Base-by-base conservation (phyloP, 2,329 filamentous ascomycete species). In the Magnaporthiopsis poae region DNA sequence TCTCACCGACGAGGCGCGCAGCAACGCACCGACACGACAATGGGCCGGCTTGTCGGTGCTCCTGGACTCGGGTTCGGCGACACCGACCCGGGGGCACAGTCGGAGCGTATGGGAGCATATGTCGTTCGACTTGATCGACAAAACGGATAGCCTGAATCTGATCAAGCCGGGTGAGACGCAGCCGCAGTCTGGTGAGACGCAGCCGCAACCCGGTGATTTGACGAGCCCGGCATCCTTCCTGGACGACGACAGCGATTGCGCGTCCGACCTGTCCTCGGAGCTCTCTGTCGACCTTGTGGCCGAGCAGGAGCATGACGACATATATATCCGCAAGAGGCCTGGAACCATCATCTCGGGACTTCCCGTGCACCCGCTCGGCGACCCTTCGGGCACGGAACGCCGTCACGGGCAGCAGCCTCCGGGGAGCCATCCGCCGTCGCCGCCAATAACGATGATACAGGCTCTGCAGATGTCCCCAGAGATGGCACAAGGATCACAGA, bases 251-350 rank as follows among this genome's bases (percentile, higher is more conserved):
- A 84, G 82, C 65, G 80, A 81, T 61, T 75, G 78, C 61, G 82
- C 81, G 60, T 86, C 82, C 36, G 86, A 88, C 68, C 77, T 89
- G 9, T 89, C 86, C 2, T 88, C 86, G 0, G 86, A 88, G 69
- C 70, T 89, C 61, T 88, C 86, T 0, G 75, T 78, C 1, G 84
- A 86, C n/a, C 74, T 78, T 2, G 71, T 80, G 2, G 77, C 77
- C 8, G 69, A 72, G 9, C 76, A 77, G 18, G 74, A 74, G 0
- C 69, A 70, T 0, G 70, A 66, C 9, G 71, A 70, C 8, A 67
- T 68, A 73, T 70, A 67, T 67, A 68, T 73, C 73, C 70, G 68
- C 72, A 73, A 70, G 67, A 68, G 70, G 62, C 67, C 74, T 60
- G 71, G 74, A 63, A 70, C 74, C 61, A 73, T 74, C 56, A 75